Conservation (phyloP, 371 early-diverging fungal species). For the Ordospora pajunii region DNA sequence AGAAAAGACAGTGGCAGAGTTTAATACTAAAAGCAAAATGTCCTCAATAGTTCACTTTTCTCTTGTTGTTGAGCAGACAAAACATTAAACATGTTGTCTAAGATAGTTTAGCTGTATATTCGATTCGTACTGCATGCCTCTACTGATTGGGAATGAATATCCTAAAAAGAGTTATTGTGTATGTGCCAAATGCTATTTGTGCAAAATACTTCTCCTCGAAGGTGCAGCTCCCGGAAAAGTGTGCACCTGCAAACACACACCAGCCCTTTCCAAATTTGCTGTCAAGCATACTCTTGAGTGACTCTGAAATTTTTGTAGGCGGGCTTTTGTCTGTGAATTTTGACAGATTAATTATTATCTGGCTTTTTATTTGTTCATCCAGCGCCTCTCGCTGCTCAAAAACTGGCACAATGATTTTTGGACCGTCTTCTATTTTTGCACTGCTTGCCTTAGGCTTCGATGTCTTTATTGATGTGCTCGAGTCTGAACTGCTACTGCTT, state of each 20-base stretch:
- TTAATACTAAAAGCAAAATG: not conserved
- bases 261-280: slow-evolving; percentile 55
- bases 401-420: not conserved
- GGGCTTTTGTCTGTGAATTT: not conserved
- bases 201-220: slow-evolving; percentile 28
- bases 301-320: slow-evolving; percentile 9
- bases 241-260: slow-evolving; percentile 58
- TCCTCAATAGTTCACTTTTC: not conserved
- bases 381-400: slow-evolving; percentile 1
- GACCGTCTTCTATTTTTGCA: not conserved
- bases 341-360: not conserved
- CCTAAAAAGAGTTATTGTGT: slow-evolving; percentile 12
- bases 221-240: slow-evolving; percentile 53
- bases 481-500: not conserved
- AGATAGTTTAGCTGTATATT: not conserved
- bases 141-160: slow-evolving; percentile 6
- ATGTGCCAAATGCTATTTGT: slow-evolving; percentile 5
- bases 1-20: not conserved
- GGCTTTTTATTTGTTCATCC: slow-evolving; percentile 19
- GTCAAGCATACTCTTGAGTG: slow-evolving; percentile 51
- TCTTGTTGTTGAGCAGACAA: not conserved
- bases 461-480: no score
- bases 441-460: not conserved
- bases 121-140: not conserved
- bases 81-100: not conserved